Percentiles rank a stretch among this genome's conserved stretches.
Evolutionary conservation across 768 basidiomycete species (phyloP).

Genomic region (Suillus occidentalis): DNA sequence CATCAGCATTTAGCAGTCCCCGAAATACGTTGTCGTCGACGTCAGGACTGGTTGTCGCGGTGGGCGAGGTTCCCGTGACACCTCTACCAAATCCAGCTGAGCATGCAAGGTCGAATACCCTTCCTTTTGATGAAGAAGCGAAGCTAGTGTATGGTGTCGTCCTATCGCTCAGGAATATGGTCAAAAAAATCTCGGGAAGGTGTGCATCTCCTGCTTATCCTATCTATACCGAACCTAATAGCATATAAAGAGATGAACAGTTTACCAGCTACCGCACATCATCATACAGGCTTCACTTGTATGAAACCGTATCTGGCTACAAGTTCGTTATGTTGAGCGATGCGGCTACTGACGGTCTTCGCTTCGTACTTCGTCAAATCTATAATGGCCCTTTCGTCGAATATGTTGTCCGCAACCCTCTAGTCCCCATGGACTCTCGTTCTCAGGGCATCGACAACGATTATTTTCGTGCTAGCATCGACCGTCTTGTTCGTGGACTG

Average conservation of each 20-base stretch:
- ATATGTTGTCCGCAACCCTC: constrained; percentile 90
- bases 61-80: constrained; percentile 41
- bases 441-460: constrained; percentile 91
- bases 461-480: constrained; percentile 79
- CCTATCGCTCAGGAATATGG: constrained; percentile 88
- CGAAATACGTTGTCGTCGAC: constrained; percentile 64
- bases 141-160: constrained; percentile 98
- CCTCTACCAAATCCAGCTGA: constrained; percentile 20
- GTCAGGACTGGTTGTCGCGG: constrained; percentile 70
- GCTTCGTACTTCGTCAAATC: constrained; percentile 81
- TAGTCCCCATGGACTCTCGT: constrained; percentile 79
- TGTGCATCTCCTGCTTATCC: constrained; percentile 30
- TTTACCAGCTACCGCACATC: constrained; percentile 92
- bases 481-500: constrained; percentile 68
- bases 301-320: constrained; percentile 89
- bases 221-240: background rate
- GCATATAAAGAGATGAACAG: constrained; percentile 70
- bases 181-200: constrained; percentile 91
- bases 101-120: constrained; percentile 40
- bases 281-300: constrained; percentile 90
- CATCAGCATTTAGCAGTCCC: constrained; percentile 53
- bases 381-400: constrained; percentile 94
- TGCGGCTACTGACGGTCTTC: constrained; percentile 78
- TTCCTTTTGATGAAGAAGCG: constrained; percentile 95
- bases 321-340: constrained; percentile 95